Conservation (phyloP, 768 basidiomycete genomes). For the Mycena capillaripes region DNA sequence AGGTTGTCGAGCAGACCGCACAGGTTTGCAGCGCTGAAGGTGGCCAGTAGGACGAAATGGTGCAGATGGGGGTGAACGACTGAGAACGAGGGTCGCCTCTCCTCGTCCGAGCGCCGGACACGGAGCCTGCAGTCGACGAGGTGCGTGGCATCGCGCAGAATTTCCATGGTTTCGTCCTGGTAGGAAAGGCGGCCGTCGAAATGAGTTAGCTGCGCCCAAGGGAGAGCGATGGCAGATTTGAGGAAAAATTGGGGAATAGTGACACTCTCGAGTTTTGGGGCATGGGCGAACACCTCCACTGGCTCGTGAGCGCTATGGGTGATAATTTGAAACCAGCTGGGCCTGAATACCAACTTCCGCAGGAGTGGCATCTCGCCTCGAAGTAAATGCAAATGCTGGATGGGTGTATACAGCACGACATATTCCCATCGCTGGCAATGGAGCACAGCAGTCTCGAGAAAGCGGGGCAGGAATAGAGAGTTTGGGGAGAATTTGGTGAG, state of each 20-base stretch:
- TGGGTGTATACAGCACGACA: too few relatives aligned
- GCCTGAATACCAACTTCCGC: slow-evolving; percentile 2
- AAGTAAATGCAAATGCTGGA: background rate
- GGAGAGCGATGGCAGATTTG: background rate
- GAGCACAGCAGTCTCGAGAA: background rate
- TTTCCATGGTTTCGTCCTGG: background rate
- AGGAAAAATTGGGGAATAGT: background rate
- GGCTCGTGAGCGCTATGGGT: background rate
- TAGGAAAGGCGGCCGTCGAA: background rate
- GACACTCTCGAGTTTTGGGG: slow-evolving; percentile 2
- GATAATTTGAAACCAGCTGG: background rate
- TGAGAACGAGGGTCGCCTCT: background rate
- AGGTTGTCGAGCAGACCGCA: background rate
- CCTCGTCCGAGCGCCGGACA: background rate
- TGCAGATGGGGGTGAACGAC: too few relatives aligned
- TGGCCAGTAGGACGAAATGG: background rate
- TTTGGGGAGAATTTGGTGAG: background rate
- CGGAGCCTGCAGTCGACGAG: background rate
- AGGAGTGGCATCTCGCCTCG: slow-evolving; percentile 24
- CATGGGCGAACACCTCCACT: background rate
- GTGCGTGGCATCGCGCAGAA: background rate
- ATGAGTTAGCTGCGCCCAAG: background rate
- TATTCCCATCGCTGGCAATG: slow-evolving; percentile 19
- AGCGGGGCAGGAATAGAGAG: background rate
- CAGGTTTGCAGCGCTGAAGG: background rate